A percentile compares a stretch with the other conserved stretches of the same genome.
These are phyloP conservation scores for Blastobotrys serpentis DNA, from an alignment of 1,139 yeast species.

Conservation along the genomic window DNA sequence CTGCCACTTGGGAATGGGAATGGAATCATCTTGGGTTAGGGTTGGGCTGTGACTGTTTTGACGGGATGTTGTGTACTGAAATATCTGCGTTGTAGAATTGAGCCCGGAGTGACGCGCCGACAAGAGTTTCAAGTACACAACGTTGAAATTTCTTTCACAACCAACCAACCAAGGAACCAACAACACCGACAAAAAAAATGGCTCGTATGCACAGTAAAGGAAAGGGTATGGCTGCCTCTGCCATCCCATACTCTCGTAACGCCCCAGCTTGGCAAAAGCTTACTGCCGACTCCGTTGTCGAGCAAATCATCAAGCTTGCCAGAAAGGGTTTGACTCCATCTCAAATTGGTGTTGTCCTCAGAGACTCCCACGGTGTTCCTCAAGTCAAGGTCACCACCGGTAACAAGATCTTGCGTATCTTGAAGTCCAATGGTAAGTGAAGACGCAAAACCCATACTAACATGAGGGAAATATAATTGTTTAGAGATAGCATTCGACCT, in stretches of 20 bases:
- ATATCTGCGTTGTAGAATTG: background rate
- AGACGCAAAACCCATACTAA: background rate
- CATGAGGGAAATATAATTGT: slow-evolving; percentile 2
- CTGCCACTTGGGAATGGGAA: too few relatives aligned
- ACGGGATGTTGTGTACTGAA: background rate
- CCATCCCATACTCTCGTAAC: slow-evolving; percentile 98
- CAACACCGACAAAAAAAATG: slow-evolving; percentile 37
- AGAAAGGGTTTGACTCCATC: slow-evolving; percentile 99
- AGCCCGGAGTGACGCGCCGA: background rate
- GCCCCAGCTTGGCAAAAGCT: slow-evolving; percentile 99
- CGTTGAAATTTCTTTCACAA: background rate
- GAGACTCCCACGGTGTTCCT: slow-evolving; percentile 99
- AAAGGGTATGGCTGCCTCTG: slow-evolving; percentile 99
- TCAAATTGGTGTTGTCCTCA: slow-evolving; percentile 97
- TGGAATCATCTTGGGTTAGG: background rate
- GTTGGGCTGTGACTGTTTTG: background rate
- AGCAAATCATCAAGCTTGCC: slow-evolving; percentile 98
- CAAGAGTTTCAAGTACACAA: background rate
- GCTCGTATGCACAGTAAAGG: slow-evolving; percentile 73
- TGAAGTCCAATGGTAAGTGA: slow-evolving; percentile 88
- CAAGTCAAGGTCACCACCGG: slow-evolving; percentile 97
- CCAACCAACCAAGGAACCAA: background rate
- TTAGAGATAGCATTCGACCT: background rate
- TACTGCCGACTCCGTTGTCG: slow-evolving; percentile 92
- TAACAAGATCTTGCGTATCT: slow-evolving; percentile 98